A percentile compares a stretch with the other conserved stretches of the same genome.
phyloP scores from a whole-genome alignment of 495 filamentous ascomycete genomes.

The Xylaria flabelliformis region DNA sequence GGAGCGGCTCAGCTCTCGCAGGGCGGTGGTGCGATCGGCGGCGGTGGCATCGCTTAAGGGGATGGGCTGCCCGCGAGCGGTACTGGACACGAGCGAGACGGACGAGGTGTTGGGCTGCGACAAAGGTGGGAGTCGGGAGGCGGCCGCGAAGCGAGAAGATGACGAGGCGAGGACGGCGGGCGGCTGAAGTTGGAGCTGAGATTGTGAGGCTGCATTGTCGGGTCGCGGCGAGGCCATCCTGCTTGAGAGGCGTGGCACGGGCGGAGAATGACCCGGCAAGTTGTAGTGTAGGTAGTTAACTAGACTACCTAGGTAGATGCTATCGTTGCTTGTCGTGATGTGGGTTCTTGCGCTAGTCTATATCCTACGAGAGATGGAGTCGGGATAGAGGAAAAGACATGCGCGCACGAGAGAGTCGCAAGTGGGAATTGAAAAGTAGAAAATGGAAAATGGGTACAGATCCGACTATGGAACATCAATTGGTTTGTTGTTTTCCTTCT shows the following conservation, averaged over 20 bases:
- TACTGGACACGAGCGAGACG: conserved; percentile 50
- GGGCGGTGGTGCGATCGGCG: conserved; percentile 48
- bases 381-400: neutral
- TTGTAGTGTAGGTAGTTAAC: neutral
- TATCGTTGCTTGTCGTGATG: neutral
- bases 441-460: neutral
- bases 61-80: conserved; percentile 53
- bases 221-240: conserved; percentile 19
- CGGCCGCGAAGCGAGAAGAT: conserved; percentile 36
- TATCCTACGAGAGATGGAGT: neutral
- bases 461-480: neutral
- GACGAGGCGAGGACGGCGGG: conserved; percentile 25
- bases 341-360: conserved; percentile 1
- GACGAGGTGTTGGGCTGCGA: conserved; percentile 49
- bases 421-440: neutral
- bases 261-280: neutral
- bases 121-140: conserved; percentile 48
- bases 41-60: conserved; percentile 50
- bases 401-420: neutral
- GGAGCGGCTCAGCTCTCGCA: conserved; percentile 54
- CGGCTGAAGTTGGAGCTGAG: conserved; percentile 11
- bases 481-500: neutral
- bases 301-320: too few relatives aligned
- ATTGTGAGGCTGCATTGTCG: conserved; percentile 3
- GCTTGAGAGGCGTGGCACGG: neutral